A percentile compares a stretch with the other conserved stretches of the same genome.
Evolutionary conservation across 805 yeast genomes (phyloP).

Genomic region (Yarrowia porcina): DNA sequence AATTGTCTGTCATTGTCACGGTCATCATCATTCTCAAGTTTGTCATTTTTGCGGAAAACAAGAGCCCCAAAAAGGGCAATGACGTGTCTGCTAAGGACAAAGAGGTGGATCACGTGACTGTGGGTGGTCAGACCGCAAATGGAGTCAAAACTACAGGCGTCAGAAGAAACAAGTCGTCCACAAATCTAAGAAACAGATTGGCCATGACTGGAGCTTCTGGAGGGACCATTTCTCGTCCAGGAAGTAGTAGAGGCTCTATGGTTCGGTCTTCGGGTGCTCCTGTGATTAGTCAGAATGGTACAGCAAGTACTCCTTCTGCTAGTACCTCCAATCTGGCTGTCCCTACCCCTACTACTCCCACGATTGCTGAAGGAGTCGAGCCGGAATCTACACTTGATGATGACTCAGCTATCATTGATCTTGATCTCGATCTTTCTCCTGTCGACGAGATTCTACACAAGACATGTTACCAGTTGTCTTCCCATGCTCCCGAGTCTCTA

Average conservation of each 20-base stretch:
- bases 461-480: constrained; percentile 84
- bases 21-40: constrained; percentile 20
- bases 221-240: background rate
- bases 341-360: background rate
- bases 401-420: background rate
- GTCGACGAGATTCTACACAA: constrained; percentile 67
- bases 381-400: background rate
- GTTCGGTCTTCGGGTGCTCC: background rate
- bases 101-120: background rate
- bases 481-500: constrained; percentile 82
- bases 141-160: background rate
- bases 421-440: background rate
- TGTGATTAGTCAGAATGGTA: background rate
- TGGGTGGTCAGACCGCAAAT: background rate
- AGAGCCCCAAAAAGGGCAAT: background rate
- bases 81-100: constrained; percentile 6
- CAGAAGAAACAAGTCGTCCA: constrained; percentile 5
- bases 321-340: background rate
- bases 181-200: constrained; percentile 4
- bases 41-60: constrained; percentile 23
- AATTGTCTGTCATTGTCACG: constrained; percentile 15
- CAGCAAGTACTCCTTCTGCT: background rate
- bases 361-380: background rate
- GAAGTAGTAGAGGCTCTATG: constrained; percentile 1
- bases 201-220: constrained; percentile 4